Evolutionary conservation across 2,329 filamentous ascomycete species (phyloP).

Genomic region (Fusarium sublunatum): DNA sequence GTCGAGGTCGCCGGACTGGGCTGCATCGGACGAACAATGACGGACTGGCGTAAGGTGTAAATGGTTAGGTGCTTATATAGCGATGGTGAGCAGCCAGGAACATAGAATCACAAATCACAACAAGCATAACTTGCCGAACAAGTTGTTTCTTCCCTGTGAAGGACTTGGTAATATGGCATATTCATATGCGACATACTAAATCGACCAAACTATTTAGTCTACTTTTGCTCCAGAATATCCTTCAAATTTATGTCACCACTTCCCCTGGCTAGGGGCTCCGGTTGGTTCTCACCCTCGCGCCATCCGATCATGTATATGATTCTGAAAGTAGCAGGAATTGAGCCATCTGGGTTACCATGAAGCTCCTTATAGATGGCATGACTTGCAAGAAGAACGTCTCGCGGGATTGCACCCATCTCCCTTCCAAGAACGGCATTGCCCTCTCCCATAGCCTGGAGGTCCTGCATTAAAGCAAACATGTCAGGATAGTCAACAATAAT

Average conservation of each 20-base stretch:
- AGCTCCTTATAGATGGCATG: conserved; percentile 90
- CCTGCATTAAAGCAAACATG: conserved; percentile 89
- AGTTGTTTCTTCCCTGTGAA: not conserved
- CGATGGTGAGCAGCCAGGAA: conserved; percentile 28
- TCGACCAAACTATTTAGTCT: conserved; percentile 15
- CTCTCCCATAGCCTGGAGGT: conserved; percentile 97
- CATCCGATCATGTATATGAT: conserved; percentile 99
- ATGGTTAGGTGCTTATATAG: conserved; percentile 12
- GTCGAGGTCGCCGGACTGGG: conserved; percentile 93
- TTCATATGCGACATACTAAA: conserved; percentile 23
- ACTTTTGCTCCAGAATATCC: conserved; percentile 72
- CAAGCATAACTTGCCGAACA: conserved; percentile 13
- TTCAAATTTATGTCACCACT: conserved; percentile 90
- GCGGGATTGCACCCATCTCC: conserved; percentile 79
- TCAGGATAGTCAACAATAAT: conserved; percentile 95
- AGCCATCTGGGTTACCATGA: conserved; percentile 83
- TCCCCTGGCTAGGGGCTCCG: conserved; percentile 82
- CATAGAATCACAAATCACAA: conserved; percentile 37
- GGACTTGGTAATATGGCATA: conserved; percentile 20
- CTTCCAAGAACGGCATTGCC: conserved; percentile 88
- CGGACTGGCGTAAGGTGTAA: conserved; percentile 84
- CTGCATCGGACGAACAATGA: conserved; percentile 94
- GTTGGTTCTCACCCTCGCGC: conserved; percentile 85
- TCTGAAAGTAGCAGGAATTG: conserved; percentile 89
- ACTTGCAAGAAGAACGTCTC: conserved; percentile 87